These are phyloP conservation scores for Hypericum androsaemum DNA, from an alignment of 345 rosid genomes.

Conservation along the genomic window DNA sequence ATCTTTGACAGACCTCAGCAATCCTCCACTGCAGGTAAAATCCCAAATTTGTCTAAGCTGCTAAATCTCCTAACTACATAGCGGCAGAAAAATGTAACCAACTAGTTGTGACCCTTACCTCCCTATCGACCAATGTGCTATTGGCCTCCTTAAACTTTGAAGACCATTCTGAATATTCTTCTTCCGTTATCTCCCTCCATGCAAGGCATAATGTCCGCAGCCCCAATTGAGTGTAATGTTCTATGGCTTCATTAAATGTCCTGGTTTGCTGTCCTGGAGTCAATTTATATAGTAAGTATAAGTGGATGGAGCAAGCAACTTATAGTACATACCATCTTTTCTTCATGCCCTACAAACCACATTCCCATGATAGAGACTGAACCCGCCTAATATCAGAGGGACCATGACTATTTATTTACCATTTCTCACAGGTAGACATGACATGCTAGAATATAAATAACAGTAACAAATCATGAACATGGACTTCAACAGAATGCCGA, in stretches of 20 bases:
- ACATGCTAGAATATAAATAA: no score
- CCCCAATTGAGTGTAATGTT: constrained; percentile 85
- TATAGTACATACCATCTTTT: no score
- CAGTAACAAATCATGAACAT: no score
- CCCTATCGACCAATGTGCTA: constrained; percentile 90
- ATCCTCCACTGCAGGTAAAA: constrained; percentile 76
- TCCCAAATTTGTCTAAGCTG: constrained; percentile 7
- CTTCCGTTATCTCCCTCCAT: constrained; percentile 76
- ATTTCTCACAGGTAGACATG: no score
- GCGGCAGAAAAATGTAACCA: constrained; percentile 6
- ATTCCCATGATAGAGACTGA: no score
- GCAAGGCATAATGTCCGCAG: constrained; percentile 94
- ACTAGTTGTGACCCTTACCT: constrained; percentile 43
- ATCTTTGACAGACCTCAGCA: constrained; percentile 85
- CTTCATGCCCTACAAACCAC: no score
- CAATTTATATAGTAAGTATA: constrained; percentile 5
- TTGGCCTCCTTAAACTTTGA: constrained; percentile 83
- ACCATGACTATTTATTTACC: no score
- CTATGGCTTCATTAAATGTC: constrained; percentile 72
- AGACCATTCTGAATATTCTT: constrained; percentile 85
- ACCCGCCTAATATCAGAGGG: no score
- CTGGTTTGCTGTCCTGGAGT: constrained; percentile 81
- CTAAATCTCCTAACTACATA: background rate
- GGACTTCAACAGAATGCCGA: no score
- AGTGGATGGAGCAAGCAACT: no score